Percentiles rank a stretch among this genome's conserved stretches.
Evolutionary conservation across 139 green algal species (phyloP).

Genomic region (Gonium pectorale): DNA sequence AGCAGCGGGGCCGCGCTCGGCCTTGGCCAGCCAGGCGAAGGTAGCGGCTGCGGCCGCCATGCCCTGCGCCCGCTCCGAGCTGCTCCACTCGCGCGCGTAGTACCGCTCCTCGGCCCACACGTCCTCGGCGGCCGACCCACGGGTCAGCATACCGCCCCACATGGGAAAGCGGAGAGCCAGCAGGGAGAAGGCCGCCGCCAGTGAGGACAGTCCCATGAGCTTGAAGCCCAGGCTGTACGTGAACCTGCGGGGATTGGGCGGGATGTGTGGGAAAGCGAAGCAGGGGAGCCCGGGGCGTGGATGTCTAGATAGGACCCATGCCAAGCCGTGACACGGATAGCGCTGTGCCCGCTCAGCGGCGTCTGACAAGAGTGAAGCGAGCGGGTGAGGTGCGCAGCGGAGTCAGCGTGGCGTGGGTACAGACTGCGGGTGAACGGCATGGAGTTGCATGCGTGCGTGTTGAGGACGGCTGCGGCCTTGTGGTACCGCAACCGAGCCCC

Average conservation of each 20-base stretch:
- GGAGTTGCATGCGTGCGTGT: too few relatives aligned
- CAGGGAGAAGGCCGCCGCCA: not conserved
- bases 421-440: too few relatives aligned
- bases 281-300: not conserved
- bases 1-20: too few relatives aligned
- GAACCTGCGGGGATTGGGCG: not conserved
- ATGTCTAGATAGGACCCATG: too few relatives aligned
- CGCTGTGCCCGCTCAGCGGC: too few relatives aligned
- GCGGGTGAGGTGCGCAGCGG: too few relatives aligned
- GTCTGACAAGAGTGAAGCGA: too few relatives aligned
- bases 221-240: not conserved
- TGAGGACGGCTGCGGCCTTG: too few relatives aligned
- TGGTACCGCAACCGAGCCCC: too few relatives aligned
- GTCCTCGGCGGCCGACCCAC: not conserved
- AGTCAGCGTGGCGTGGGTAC: too few relatives aligned
- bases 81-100: not conserved
- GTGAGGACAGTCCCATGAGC: not conserved
- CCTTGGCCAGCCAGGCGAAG: not conserved
- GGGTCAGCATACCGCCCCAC: conserved; percentile 14
- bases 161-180: not conserved
- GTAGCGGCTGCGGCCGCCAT: not conserved
- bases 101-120: not conserved
- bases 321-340: too few relatives aligned
- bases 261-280: not conserved
- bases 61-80: not conserved